Evolutionary conservation across 2,329 filamentous ascomycete genomes (phyloP), one percentile per base, ranked within the genome.

Genomic region (Penicillium brevicompactum): DNA sequence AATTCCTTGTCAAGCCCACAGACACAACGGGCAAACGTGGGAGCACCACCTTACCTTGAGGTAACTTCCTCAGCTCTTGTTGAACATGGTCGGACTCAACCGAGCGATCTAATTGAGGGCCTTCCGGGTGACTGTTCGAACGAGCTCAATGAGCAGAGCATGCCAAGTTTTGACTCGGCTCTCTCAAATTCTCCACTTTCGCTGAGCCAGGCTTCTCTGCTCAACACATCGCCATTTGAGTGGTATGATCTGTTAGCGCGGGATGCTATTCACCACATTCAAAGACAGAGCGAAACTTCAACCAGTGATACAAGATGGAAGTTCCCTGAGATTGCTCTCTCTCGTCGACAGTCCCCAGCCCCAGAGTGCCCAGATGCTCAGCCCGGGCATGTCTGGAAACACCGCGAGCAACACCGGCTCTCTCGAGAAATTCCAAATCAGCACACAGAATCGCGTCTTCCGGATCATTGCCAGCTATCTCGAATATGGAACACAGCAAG

Each of bases 211-310:
- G 43, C 49, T 18, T 34, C 51, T 6, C 44, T 53, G 34, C 38
- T 53, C 27, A 48, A 53, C 9, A 53, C 43, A 22, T 57, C 61
- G 7, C 49, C 62, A 7, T 53, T 60, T n/a, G 61, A 65, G 34
- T 65, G 62, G 62, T 65, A 59, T 32, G 62, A 65, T 27, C 50
- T 63, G 37, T 32, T 65, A 16, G 62, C 62, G 7, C 61, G 62
- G 13, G 62, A 65, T 62, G 62, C 62, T n/a, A 62, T 58, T 27
- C 60, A 34, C 42, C 30, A 53, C 14, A 42, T 48, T 24, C 44
- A 53, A 27, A 22, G 37, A 13, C 45, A 24, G 2, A 43, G 34
- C 2, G 37, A 53, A 3, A 14, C 34, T 9, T 53, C 51, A 1
- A 18, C 14, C 13, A 27, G n/a, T 2, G 51, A 43, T 7, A 14